phyloP scores from a whole-genome alignment of 495 filamentous ascomycete genomes.

The Podospora comata region DNA sequence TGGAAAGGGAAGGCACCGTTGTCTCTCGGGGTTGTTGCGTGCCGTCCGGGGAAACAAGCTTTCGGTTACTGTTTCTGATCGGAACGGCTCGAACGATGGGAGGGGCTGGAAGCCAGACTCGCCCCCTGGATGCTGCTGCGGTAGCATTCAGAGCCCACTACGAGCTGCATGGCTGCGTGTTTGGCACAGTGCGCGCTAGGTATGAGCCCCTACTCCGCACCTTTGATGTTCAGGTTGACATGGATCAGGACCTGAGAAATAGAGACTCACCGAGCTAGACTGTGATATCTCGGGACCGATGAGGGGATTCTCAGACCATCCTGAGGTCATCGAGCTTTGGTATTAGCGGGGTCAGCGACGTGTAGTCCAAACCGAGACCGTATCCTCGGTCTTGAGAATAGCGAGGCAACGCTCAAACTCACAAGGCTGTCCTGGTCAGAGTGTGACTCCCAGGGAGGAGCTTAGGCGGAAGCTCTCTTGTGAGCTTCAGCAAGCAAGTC shows the following conservation, averaged over 20 bases:
- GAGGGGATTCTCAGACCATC: background rate
- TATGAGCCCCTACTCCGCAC: background rate
- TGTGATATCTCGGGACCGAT: background rate
- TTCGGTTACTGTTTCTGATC: background rate
- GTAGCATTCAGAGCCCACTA: background rate
- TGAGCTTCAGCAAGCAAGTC: background rate
- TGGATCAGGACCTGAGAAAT: background rate
- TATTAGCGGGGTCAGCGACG: background rate
- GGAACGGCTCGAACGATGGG: background rate
- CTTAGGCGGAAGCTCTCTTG: background rate
- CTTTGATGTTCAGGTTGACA: background rate
- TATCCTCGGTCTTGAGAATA: too few species aligned
- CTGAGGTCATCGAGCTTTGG: background rate
- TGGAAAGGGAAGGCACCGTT: background rate
- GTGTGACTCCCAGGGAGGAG: background rate
- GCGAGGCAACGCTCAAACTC: background rate
- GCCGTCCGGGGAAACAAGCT: background rate
- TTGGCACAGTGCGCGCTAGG: background rate
- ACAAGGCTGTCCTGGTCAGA: background rate
- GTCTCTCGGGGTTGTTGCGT: background rate
- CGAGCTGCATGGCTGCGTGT: background rate
- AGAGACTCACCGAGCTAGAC: background rate
- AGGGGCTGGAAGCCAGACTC: background rate
- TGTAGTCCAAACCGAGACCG: background rate
- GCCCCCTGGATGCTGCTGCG: background rate